phyloP scores from a whole-genome alignment of 1,139 yeast genomes.

The Debaryomyces robertsiae region DNA sequence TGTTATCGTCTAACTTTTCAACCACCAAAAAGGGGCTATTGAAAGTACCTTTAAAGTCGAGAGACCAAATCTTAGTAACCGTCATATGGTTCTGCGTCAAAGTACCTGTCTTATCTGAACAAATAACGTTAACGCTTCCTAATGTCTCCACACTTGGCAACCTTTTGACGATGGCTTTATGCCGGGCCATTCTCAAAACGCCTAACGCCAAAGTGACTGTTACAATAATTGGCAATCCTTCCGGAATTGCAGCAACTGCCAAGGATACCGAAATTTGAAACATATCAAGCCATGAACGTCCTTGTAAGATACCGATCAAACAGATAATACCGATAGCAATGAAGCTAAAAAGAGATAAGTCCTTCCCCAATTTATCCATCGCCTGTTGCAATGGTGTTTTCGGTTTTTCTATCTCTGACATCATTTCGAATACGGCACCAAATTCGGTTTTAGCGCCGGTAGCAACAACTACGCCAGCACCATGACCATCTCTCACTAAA shows the following conservation, averaged over 20 bases:
- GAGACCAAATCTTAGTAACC: conserved; percentile 81
- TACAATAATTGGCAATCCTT: conserved; percentile 94
- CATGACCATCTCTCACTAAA: conserved; percentile 90
- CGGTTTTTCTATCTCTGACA: conserved; percentile 91
- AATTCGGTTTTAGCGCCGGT: conserved; percentile 87
- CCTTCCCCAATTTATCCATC: conserved; percentile 93
- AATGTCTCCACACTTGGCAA: conserved; percentile 94
- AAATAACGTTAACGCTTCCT: conserved; percentile 92
- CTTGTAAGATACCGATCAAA: conserved; percentile 82
- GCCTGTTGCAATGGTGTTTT: conserved; percentile 93
- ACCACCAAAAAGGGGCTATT: conserved; percentile 50
- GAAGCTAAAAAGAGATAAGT: conserved; percentile 80
- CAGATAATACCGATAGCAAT: conserved; percentile 85
- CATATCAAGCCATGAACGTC: conserved; percentile 94
- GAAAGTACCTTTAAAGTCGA: conserved; percentile 62
- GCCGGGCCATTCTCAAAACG: conserved; percentile 90
- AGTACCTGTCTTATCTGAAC: conserved; percentile 95
- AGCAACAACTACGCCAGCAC: conserved; percentile 88
- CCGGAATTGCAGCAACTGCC: conserved; percentile 98
- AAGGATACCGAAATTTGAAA: conserved; percentile 93
- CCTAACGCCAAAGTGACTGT: conserved; percentile 95
- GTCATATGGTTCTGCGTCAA: conserved; percentile 94
- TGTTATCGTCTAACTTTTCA: conserved; percentile 44
- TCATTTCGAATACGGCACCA: conserved; percentile 89
- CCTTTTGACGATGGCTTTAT: conserved; percentile 89